These are phyloP conservation scores for Gracilaria domingensis DNA, from an alignment of 23 red algal species.

Conservation along the genomic window DNA sequence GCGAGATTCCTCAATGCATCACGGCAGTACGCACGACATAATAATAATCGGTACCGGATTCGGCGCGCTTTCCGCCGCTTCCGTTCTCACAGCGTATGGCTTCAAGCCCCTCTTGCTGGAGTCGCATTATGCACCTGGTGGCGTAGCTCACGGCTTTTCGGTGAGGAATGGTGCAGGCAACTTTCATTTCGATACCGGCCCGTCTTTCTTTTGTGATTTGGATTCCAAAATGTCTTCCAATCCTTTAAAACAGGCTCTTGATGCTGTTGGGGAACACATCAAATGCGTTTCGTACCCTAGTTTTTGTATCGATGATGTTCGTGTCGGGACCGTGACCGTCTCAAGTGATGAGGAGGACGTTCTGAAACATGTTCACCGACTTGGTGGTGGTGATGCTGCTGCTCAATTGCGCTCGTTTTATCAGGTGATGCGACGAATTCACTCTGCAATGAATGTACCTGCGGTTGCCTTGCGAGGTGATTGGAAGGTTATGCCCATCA, in stretches of 20 bases:
- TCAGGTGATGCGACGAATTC: constrained; percentile 44
- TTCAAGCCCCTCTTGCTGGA: constrained; percentile 60
- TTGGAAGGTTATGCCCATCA: constrained; percentile 46
- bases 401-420: constrained; percentile 55
- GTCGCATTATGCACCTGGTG: constrained; percentile 71
- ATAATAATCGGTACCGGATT: constrained; percentile 85
- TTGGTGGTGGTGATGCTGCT: constrained; percentile 34
- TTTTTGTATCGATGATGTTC: constrained; percentile 59
- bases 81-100: constrained; percentile 64
- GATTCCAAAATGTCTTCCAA: constrained; percentile 16
- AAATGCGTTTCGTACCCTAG: constrained; percentile 54
- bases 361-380: constrained; percentile 17
- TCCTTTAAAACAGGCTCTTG: constrained; percentile 72
- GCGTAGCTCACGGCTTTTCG: constrained; percentile 74
- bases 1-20: neutral
- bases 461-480: constrained; percentile 68
- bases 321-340: constrained; percentile 40
- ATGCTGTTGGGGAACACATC: constrained; percentile 67
- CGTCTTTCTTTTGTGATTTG: constrained; percentile 76
- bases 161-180: constrained; percentile 17
- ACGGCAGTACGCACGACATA: constrained; percentile 44
- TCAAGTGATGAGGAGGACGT: constrained; percentile 40
- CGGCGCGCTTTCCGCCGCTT: constrained; percentile 79
- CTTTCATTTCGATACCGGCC: constrained; percentile 82
- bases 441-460: constrained; percentile 59